Conservation (phyloP, 2,329 filamentous ascomycete genomes). For the Cordyceps fumosorosea region DNA sequence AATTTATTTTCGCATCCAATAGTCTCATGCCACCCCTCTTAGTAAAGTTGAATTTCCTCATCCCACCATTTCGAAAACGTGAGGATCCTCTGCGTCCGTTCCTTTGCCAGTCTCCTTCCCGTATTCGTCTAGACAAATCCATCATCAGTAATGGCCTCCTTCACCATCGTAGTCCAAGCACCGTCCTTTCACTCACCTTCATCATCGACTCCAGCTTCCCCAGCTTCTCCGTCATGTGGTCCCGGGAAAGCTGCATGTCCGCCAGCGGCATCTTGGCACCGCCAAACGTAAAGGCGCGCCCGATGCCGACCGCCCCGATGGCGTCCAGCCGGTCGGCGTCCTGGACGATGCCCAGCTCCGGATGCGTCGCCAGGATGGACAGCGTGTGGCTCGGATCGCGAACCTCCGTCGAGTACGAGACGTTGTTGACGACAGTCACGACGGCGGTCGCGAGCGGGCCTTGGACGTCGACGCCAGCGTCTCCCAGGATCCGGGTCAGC, state of each 20-base stretch:
- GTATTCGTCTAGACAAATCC: conserved; percentile 35
- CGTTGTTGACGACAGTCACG: conserved; percentile 65
- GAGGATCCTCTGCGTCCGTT: conserved; percentile 46
- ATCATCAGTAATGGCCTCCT: not conserved
- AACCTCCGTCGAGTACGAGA: conserved; percentile 72
- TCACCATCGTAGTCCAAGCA: no score
- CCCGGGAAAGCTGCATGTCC: conserved; percentile 49
- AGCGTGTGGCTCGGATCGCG: conserved; percentile 54
- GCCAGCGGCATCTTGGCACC: conserved; percentile 57
- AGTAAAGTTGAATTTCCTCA: conserved; percentile 35
- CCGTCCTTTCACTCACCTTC: conserved; percentile 33
- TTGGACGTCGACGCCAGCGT: conserved; percentile 47
- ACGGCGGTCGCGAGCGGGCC: conserved; percentile 56
- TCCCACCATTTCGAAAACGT: conserved; percentile 53
- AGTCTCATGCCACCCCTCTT: not conserved
- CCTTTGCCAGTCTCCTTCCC: conserved; percentile 45
- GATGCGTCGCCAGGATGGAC: conserved; percentile 53
- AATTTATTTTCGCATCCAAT: not conserved
- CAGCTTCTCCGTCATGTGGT: conserved; percentile 73
- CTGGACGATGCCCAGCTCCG: conserved; percentile 68
- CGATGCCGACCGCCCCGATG: conserved; percentile 80
- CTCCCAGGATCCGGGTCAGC: conserved; percentile 49
- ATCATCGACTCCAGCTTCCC: conserved; percentile 57
- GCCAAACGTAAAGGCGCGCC: conserved; percentile 56
- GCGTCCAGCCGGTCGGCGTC: conserved; percentile 89